Percentiles rank a stretch among this genome's conserved stretches.
Conservation (phyloP, 306 rosid species). For the Vigna unguiculata region DNA sequence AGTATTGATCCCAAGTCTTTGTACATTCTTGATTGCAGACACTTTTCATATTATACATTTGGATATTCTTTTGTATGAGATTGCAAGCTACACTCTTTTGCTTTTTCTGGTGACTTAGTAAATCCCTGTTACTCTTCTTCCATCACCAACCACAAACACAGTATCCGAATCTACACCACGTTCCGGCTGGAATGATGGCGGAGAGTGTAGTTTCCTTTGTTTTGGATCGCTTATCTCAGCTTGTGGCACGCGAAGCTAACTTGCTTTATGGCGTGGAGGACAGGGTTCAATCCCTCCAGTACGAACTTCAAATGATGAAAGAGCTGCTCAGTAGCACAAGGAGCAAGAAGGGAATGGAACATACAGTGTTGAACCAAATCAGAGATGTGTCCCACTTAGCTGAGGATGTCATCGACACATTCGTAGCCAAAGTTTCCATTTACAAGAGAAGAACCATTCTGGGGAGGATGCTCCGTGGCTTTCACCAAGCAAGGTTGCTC, state of each 20-base stretch:
- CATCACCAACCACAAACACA: neutral
- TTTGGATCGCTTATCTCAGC: constrained; percentile 26
- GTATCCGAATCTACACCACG: neutral
- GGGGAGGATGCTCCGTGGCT: no score
- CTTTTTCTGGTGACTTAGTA: no score
- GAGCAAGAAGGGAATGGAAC: no score
- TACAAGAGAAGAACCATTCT: no score
- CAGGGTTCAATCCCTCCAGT: constrained; percentile 13
- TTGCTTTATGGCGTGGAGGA: constrained; percentile 36
- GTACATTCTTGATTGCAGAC: neutral
- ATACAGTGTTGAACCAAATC: no score
- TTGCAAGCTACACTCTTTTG: neutral
- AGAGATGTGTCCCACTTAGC: no score
- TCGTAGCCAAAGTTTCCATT: no score
- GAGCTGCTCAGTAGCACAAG: no score
- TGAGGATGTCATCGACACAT: no score
- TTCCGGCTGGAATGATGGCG: constrained; percentile 7
- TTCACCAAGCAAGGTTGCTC: no score
- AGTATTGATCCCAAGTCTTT: no score
- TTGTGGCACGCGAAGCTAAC: constrained; percentile 19
- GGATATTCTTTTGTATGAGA: neutral
- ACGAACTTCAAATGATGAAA: constrained; percentile 22
- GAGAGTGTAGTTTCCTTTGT: constrained; percentile 30
- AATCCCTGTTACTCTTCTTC: neutral
- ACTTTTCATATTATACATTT: neutral